These are phyloP conservation scores for Crithidia bombi DNA, from an alignment of 208 protist species.

Conservation along the genomic window DNA sequence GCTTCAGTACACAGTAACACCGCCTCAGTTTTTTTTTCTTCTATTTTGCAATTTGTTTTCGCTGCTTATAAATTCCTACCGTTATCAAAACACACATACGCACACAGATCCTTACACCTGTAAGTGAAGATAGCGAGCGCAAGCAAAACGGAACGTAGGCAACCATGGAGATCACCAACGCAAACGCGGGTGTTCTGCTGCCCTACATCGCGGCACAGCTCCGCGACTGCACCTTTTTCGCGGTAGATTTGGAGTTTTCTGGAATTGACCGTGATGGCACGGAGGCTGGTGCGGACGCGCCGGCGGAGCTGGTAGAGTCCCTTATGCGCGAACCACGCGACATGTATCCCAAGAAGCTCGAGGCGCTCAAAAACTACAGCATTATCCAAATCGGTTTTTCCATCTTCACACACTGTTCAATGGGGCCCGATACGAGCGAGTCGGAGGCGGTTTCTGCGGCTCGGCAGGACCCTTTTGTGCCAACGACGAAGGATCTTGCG, in stretches of 20 bases:
- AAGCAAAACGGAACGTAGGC: too few species aligned
- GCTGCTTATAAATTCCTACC: background rate
- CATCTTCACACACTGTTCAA: conserved; percentile 37
- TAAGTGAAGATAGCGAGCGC: too few species aligned
- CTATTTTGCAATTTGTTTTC: conserved; percentile 7
- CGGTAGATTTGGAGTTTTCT: conserved; percentile 71
- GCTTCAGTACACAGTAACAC: background rate
- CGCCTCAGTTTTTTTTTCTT: background rate
- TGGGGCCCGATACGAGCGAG: background rate
- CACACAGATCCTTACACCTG: too few species aligned
- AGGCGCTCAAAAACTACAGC: conserved; percentile 36
- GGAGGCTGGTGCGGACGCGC: background rate
- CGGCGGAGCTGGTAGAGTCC: conserved; percentile 9
- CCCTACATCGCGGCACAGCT: conserved; percentile 34
- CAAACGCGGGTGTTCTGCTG: conserved; percentile 35
- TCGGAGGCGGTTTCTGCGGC: too few species aligned
- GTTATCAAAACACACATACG: too few species aligned
- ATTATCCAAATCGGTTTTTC: conserved; percentile 70
- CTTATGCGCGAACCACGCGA: conserved; percentile 38
- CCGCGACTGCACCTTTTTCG: conserved; percentile 44
- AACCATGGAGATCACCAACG: conserved; percentile 52
- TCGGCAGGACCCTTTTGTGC: background rate
- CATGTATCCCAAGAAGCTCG: conserved; percentile 46
- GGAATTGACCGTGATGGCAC: conserved; percentile 44
- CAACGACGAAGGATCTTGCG: background rate